Base-by-base conservation (phyloP, 176 grass and related monocot genomes). In the Elaeis guineensis region DNA sequence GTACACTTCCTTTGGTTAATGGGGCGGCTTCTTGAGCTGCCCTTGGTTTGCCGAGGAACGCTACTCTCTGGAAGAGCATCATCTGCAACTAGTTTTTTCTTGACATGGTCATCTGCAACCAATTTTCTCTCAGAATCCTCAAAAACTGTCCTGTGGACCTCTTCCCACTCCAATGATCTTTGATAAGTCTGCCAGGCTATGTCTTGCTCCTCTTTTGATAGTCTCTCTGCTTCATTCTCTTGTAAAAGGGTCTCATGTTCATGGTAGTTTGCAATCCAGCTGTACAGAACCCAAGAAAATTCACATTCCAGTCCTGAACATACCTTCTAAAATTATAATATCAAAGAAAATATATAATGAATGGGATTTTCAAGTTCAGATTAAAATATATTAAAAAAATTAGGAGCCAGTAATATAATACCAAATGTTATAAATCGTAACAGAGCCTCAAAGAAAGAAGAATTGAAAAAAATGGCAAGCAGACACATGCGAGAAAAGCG, bases 151-250 rank as follows among this genome's bases (percentile, higher is more conserved):
- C 73, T 80, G 32, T 74, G 75, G 21, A 73, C 63, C 54, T 78
- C 73, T 25, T 97, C 86, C 74, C 80, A 86, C 52, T 86, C 81
- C 19, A 77, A 63, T 6, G 76, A 79, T 52, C 69, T 76, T 69
- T 86, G 76, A 61, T 73, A 90, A 65, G 58, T 82, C 55, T 79
- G 77, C 81, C 82, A 91, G 25, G 93, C 93, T 78, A 91, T 78
- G 14, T 97, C 93, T 61, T 91, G 84, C 67, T 97, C 93, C 70
- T 97, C 93, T 81, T 97, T 97, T 14, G 87, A 83, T 49, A 97
- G 81, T 25, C 63, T 97, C 60, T 97, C 93, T 30, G 89, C 87
- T 67, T 97, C 93, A 48, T 97, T 92, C 72, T 97, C 93, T 85
- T 91, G 87, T 21, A 97, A 59, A 72, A 97, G 84, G 51, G 82